These are phyloP conservation scores for Musa troglodytarum DNA, from an alignment of 176 grass and related monocot genomes.

Conservation along the genomic window DNA sequence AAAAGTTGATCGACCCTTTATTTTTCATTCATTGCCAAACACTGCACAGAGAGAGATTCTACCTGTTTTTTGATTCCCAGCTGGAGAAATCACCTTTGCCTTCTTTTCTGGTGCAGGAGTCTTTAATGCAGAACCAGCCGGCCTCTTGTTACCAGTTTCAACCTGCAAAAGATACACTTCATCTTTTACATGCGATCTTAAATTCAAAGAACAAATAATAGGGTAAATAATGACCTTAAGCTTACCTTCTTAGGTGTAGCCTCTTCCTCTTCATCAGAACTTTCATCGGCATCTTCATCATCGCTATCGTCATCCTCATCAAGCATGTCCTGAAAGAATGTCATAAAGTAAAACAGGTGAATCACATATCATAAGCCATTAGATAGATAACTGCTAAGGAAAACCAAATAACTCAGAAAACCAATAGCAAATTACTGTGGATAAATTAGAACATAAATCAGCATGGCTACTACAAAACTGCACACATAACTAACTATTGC, in stretches of 20 bases:
- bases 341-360: not conserved
- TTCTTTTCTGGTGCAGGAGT: conserved; percentile 78
- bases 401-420: too few species aligned
- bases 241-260: conserved; percentile 72
- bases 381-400: too few species aligned
- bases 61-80: conserved; percentile 58
- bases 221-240: not conserved
- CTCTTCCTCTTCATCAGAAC: conserved; percentile 52
- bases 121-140: conserved; percentile 25
- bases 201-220: not conserved
- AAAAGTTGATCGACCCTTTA: too few species aligned
- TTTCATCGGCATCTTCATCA: conserved; percentile 22
- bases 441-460: too few species aligned
- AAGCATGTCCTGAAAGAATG: conserved; percentile 12
- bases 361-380: not conserved
- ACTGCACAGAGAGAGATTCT: not conserved
- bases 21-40: too few species aligned
- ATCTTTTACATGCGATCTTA: too few species aligned
- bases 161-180: conserved; percentile 19
- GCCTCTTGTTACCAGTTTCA: conserved; percentile 56
- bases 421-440: too few species aligned
- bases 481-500: not conserved
- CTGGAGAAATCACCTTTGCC: conserved; percentile 48
- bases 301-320: conserved; percentile 16
- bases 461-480: not conserved